A percentile compares a stretch with the other conserved stretches of the same genome.
These are phyloP conservation scores for Colletotrichum lini DNA, from an alignment of 2,329 filamentous ascomycete species.

Conservation along the genomic window DNA sequence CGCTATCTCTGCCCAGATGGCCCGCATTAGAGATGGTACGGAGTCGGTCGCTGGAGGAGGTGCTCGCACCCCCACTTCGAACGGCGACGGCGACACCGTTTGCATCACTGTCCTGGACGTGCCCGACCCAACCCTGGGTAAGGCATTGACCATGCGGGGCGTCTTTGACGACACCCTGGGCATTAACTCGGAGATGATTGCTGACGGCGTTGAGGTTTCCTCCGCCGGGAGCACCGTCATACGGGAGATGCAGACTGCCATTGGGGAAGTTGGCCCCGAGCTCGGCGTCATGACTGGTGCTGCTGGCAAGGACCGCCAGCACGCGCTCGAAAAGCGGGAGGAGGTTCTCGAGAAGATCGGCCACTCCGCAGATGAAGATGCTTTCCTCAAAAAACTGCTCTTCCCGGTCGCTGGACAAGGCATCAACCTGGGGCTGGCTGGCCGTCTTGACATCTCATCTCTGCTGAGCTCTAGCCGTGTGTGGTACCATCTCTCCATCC, in stretches of 20 bases:
- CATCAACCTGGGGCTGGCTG: slow-evolving; percentile 83
- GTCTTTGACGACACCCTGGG: slow-evolving; percentile 94
- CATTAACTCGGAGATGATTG: slow-evolving; percentile 97
- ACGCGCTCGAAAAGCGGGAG: slow-evolving; percentile 85
- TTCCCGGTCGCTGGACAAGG: slow-evolving; percentile 84
- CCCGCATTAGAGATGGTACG: slow-evolving; percentile 74
- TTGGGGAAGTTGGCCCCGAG: slow-evolving; percentile 82
- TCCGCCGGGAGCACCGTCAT: slow-evolving; percentile 84
- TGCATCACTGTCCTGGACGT: slow-evolving; percentile 91
- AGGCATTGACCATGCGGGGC: slow-evolving; percentile 88
- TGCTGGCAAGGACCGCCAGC: slow-evolving; percentile 79
- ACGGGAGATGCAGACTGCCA: slow-evolving; percentile 88
- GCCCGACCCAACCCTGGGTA: slow-evolving; percentile 83
- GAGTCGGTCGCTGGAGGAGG: slow-evolving; percentile 77
- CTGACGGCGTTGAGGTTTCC: slow-evolving; percentile 87
- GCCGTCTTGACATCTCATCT: slow-evolving; percentile 82
- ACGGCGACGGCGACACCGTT: slow-evolving; percentile 86
- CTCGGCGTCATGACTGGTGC: slow-evolving; percentile 81
- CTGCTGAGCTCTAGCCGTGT: slow-evolving; percentile 87
- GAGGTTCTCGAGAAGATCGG: slow-evolving; percentile 88
- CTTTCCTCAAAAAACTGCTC: slow-evolving; percentile 85
- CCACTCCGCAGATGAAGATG: slow-evolving; percentile 83
- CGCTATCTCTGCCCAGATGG: slow-evolving; percentile 83
- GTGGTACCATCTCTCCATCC: slow-evolving; percentile 94
- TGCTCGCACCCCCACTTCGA: slow-evolving; percentile 74